A percentile compares a stretch with the other conserved stretches of the same genome.
phyloP scores from a whole-genome alignment of 2,329 filamentous ascomycete genomes.

The Blastomyces percursus region DNA sequence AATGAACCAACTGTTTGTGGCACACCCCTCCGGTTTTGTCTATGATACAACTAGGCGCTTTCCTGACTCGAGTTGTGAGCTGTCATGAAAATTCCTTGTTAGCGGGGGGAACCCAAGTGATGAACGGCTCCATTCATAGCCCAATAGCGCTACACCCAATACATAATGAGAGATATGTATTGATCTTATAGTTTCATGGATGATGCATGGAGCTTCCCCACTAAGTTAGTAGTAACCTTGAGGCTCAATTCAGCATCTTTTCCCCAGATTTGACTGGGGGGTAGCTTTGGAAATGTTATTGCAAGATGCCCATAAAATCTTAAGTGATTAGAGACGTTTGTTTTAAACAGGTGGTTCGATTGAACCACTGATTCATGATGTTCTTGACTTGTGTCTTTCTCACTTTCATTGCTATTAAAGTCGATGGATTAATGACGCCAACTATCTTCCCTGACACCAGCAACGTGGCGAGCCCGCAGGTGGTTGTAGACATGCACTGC shows the following conservation, averaged over 20 bases:
- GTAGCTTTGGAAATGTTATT: neutral
- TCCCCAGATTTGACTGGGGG: neutral
- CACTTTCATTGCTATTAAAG: neutral
- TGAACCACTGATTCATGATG: neutral
- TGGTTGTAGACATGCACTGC: neutral
- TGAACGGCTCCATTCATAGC: neutral
- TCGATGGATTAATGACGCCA: neutral
- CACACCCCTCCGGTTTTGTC: neutral
- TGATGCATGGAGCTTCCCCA: neutral
- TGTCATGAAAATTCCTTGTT: neutral
- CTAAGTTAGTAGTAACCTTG: neutral
- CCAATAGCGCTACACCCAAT: neutral
- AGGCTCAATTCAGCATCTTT: neutral
- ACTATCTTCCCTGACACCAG: neutral
- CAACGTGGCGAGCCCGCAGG: neutral
- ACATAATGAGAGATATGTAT: neutral
- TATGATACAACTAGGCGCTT: neutral
- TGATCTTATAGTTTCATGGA: neutral
- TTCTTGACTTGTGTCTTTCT: neutral
- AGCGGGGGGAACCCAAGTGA: neutral
- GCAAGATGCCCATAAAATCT: neutral
- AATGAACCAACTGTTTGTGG: neutral
- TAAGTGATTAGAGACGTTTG: neutral
- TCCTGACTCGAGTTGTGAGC: neutral
- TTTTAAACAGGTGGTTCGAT: neutral